Base-by-base conservation (phyloP, 768 basidiomycete species). In the Polyporus arcularius region DNA sequence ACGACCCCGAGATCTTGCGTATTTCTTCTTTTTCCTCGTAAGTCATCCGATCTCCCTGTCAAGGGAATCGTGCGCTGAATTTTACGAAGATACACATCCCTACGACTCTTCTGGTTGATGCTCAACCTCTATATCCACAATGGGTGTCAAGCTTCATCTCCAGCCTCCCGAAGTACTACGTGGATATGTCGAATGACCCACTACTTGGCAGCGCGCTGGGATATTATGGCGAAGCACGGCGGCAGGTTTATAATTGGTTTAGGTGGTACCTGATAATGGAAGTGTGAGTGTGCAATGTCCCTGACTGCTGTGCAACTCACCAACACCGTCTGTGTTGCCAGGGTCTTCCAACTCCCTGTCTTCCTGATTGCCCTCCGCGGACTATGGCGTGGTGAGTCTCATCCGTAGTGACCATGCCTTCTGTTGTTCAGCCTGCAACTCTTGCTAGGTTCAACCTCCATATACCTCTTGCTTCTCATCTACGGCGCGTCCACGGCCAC, bases 401-500 rank as follows among this genome's bases (percentile, higher is more conserved):
- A 18, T 4, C 45, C 28, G 2, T n/a, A 16, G 21, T 26, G 3
- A 28, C 14, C 16, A 14, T 10, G 48, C 9, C 15, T n/a, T 11
- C 3, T 32, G 15, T 16, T 5, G 8, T 28, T 39, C 4, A 11
- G 46, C 9, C 10, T 26, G 15, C 49, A 14, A 8, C 40, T 6
- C 9, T 38, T 2, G 21, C 46, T 66, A 88, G 86, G 77, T 57
- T 80, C 79, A 1, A 77, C 72, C 7, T 71, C 73, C 14, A 81
- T 87, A 47, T 89, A 88, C 68, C 75, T 84, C 12, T 77, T 92
- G 35, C 74, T 95, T 14, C 76, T 89, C 9, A 71, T 87, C 31
- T 95, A 94, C 72, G 90, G 80, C 31, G 88, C 90, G 0, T 91
- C 89, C 0, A 88, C 91, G 3, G 79, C 83, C 0, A 94, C 91